Evolutionary conservation across 2,329 filamentous ascomycete genomes (phyloP).

Genomic region (Colletotrichum navitas): DNA sequence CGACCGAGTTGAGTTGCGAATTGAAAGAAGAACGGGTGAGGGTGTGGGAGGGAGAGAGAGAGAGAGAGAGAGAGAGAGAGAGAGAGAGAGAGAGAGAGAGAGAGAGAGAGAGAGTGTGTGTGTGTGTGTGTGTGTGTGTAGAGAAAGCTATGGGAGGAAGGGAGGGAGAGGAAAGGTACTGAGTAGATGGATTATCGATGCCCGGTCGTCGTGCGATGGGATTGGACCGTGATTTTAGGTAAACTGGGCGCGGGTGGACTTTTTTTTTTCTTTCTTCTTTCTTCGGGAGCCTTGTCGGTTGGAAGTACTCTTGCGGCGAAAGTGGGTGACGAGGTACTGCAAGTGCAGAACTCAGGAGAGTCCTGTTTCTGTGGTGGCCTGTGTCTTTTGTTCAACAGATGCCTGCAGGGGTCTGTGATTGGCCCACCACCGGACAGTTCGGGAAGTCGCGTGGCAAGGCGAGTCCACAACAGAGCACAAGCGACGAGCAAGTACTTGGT

Average conservation of each 20-base stretch:
- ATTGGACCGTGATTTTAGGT: constrained; percentile 41
- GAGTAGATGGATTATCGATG: constrained; percentile 32
- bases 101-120: background rate
- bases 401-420: constrained; percentile 22
- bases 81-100: background rate
- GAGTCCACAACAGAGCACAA: background rate
- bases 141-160: constrained; percentile 12
- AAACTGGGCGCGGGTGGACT: constrained; percentile 37
- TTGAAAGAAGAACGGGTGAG: background rate
- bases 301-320: background rate
- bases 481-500: background rate
- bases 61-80: background rate
- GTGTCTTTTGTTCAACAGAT: constrained; percentile 13
- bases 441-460: constrained; percentile 17
- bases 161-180: constrained; percentile 11
- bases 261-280: background rate
- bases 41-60: constrained; percentile 10
- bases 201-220: constrained; percentile 34
- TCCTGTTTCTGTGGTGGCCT: constrained; percentile 14
- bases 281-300: background rate
- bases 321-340: background rate
- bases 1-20: background rate
- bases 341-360: background rate
- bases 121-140: background rate
- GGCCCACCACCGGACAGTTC: constrained; percentile 16